These are phyloP conservation scores for Mortierella claussenii DNA, from an alignment of 192 early-diverging fungal species.

Conservation along the genomic window DNA sequence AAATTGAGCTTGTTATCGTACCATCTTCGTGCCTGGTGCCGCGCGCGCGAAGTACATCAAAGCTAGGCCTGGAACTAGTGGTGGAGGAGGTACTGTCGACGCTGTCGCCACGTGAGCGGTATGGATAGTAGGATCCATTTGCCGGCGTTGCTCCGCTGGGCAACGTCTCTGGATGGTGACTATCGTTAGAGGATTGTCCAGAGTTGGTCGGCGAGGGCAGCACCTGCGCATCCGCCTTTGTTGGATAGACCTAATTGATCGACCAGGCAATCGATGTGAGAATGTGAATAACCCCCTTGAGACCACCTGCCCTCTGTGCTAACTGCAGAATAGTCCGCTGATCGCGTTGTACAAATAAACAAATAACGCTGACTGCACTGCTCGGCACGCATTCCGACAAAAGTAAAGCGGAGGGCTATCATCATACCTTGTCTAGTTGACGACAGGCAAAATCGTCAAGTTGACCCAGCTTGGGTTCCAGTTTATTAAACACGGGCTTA, in stretches of 20 bases:
- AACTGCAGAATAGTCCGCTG: no score
- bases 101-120: conserved; percentile 47
- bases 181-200: conserved; percentile 42
- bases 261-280: no score
- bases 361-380: neutral
- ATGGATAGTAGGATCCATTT: conserved; percentile 30
- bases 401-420: neutral
- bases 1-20: no score
- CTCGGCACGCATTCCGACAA: no score
- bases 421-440: conserved; percentile 76
- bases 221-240: conserved; percentile 30
- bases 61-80: conserved; percentile 40
- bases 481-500: conserved; percentile 75
- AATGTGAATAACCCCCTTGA: no score
- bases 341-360: neutral
- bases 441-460: conserved; percentile 83
- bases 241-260: conserved; percentile 43
- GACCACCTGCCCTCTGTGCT: no score
- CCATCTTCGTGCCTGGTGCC: conserved; percentile 39
- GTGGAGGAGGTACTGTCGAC: conserved; percentile 41
- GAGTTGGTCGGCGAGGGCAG: conserved; percentile 49
- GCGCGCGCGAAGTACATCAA: conserved; percentile 44
- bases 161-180: conserved; percentile 9
- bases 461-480: conserved; percentile 72
- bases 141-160: conserved; percentile 2